These are phyloP conservation scores for Mycena vulgaris DNA, from an alignment of 768 basidiomycete species.

Conservation along the genomic window DNA sequence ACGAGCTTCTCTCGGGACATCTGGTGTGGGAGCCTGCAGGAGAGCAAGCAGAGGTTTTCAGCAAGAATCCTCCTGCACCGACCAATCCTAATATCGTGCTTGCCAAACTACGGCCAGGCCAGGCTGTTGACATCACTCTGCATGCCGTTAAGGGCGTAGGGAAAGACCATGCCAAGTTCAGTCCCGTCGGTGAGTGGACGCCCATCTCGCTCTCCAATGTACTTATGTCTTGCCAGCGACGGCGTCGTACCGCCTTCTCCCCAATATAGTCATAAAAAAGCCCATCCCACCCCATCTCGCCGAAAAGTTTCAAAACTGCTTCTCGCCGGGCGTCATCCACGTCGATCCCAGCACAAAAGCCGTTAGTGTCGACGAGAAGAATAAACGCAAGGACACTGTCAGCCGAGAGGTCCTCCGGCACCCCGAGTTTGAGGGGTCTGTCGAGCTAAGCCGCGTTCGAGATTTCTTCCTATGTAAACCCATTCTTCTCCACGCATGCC, in stretches of 20 bases:
- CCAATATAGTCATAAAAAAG: slow-evolving; percentile 81
- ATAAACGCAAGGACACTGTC: slow-evolving; percentile 89
- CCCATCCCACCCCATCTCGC: slow-evolving; percentile 85
- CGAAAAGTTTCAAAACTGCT: slow-evolving; percentile 89
- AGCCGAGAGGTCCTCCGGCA: slow-evolving; percentile 94
- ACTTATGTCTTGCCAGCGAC: slow-evolving; percentile 72
- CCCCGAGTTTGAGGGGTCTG: slow-evolving; percentile 88
- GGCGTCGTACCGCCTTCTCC: slow-evolving; percentile 94
- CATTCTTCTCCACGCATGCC: not conserved
- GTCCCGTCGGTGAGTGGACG: slow-evolving; percentile 83
- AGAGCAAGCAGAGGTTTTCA: slow-evolving; percentile 78
- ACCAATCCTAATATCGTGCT: slow-evolving; percentile 89
- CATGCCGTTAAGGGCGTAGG: slow-evolving; percentile 95
- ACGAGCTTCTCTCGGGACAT: slow-evolving; percentile 77
- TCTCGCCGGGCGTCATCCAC: slow-evolving; percentile 86
- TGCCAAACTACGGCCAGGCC: slow-evolving; percentile 93
- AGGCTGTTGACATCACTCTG: slow-evolving; percentile 86
- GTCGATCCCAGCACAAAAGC: slow-evolving; percentile 70
- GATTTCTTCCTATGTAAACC: slow-evolving; percentile 91
- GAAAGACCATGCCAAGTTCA: slow-evolving; percentile 97
- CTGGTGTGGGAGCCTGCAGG: slow-evolving; percentile 88
- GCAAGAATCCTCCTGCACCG: slow-evolving; percentile 68
- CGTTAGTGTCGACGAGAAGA: slow-evolving; percentile 73
- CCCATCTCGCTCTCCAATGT: not conserved
- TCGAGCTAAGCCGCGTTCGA: slow-evolving; percentile 87